Percentiles rank a stretch among this genome's conserved stretches.
These are phyloP conservation scores for Phytophthora cryptogea DNA, from an alignment of 352 stramenopile species.

Conservation along the genomic window DNA sequence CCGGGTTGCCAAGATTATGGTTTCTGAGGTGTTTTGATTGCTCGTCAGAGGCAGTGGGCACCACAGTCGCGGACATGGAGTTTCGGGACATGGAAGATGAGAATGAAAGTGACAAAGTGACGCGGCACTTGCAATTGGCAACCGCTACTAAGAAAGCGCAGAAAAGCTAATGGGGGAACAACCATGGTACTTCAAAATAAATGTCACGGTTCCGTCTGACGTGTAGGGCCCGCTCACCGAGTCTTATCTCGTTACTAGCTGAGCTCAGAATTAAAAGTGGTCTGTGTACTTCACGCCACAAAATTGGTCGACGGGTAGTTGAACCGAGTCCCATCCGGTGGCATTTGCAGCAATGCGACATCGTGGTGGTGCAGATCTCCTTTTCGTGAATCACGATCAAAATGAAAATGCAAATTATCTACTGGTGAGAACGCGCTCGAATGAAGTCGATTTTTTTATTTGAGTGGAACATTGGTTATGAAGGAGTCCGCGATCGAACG, in stretches of 20 bases:
- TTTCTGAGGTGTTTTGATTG: not conserved
- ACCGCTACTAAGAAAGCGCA: too few species aligned
- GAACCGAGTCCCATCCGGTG: too few species aligned
- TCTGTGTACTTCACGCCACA: not conserved
- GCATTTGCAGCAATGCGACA: too few species aligned
- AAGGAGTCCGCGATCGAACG: too few species aligned
- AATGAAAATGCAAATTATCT: too few species aligned
- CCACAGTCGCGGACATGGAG: constrained; percentile 9
- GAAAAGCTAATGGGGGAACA: not conserved
- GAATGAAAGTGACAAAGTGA: not conserved
- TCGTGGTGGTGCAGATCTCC: too few species aligned
- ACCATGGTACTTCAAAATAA: not conserved
- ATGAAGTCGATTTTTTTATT: too few species aligned
- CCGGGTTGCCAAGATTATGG: not conserved
- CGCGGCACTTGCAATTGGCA: not conserved
- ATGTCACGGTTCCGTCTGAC: not conserved
- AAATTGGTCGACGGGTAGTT: too few species aligned
- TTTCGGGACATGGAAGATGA: constrained; percentile 6
- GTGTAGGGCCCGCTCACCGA: not conserved
- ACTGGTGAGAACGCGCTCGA: too few species aligned
- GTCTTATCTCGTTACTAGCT: not conserved
- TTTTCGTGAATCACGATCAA: too few species aligned
- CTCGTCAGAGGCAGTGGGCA: not conserved
- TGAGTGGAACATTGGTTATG: too few species aligned
- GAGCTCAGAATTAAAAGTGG: not conserved